phyloP scores from a whole-genome alignment of 495 filamentous ascomycete genomes.

The Cudoniella acicularis region DNA sequence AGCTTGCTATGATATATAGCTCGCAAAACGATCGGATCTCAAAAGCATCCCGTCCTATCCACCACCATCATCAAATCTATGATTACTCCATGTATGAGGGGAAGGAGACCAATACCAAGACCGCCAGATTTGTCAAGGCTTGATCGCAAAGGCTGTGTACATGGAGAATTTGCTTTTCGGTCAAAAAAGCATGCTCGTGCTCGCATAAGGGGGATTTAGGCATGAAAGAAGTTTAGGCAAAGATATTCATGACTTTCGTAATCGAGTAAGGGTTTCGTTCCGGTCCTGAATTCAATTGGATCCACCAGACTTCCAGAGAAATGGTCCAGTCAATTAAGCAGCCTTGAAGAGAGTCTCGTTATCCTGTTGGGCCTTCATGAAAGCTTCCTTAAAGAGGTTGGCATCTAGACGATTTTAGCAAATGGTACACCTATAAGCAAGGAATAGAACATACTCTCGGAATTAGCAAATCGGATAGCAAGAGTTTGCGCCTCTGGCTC shows the following conservation, averaged over 20 bases:
- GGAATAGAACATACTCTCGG: constrained; percentile 70
- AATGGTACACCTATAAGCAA: background rate
- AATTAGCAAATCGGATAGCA: constrained; percentile 96
- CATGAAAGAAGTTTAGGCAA: constrained; percentile 20
- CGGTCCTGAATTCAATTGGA: constrained; percentile 6
- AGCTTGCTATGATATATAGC: constrained; percentile 15
- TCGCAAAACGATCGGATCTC: constrained; percentile 3
- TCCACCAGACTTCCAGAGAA: background rate
- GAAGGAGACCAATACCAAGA: constrained; percentile 9
- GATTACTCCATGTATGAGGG: constrained; percentile 10
- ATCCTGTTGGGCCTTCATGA: constrained; percentile 96
- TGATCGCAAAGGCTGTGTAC: constrained; percentile 9
- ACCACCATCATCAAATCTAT: constrained; percentile 23
- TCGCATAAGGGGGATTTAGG: constrained; percentile 16
- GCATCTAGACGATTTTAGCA: constrained; percentile 62
- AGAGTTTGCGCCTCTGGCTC: constrained; percentile 95
- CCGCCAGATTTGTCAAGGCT: constrained; percentile 3
- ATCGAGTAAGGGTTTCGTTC: constrained; percentile 7
- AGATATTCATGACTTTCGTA: constrained; percentile 20
- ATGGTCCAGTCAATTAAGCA: constrained; percentile 28
- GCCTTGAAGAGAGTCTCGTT: constrained; percentile 80
- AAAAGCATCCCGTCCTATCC: constrained; percentile 20
- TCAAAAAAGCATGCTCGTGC: constrained; percentile 6
- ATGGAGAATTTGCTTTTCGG: constrained; percentile 4
- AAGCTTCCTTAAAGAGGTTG: constrained; percentile 96